Evolutionary conservation across 176 grass and related monocot species (phyloP).

Genomic region (Canna indica): DNA sequence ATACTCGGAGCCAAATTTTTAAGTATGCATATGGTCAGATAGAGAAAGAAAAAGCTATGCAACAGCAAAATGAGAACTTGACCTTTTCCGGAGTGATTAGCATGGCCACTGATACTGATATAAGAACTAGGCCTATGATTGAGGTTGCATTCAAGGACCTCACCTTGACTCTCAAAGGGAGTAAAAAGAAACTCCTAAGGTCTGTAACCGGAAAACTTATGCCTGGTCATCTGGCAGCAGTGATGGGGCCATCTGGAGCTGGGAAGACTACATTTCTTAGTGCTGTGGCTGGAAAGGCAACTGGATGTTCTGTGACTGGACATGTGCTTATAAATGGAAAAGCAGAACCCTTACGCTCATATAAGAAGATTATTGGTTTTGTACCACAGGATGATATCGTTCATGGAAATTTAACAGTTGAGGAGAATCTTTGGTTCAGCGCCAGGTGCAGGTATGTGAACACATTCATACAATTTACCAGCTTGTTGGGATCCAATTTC

Average conservation of each 20-base stretch:
- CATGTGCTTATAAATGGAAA: constrained; percentile 73
- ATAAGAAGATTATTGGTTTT: constrained; percentile 94
- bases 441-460: constrained; percentile 68
- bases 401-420: constrained; percentile 89
- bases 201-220: constrained; percentile 75
- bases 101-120: constrained; percentile 66
- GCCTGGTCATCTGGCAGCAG: constrained; percentile 70
- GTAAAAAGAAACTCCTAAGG: constrained; percentile 67
- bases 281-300: constrained; percentile 76
- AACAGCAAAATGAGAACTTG: constrained; percentile 59
- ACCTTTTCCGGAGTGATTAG: constrained; percentile 82
- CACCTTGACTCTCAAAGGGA: constrained; percentile 74
- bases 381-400: constrained; percentile 95
- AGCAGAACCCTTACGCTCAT: constrained; percentile 61
- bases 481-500: neutral
- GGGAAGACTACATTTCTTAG: constrained; percentile 89
- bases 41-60: constrained; percentile 86
- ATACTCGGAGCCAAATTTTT: constrained; percentile 85
- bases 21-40: constrained; percentile 89
- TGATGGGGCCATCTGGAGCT: constrained; percentile 90
- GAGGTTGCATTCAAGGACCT: constrained; percentile 82
- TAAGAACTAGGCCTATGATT: constrained; percentile 47
- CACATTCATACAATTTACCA: neutral
- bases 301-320: constrained; percentile 51
- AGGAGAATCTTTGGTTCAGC: constrained; percentile 94